These are phyloP conservation scores for Zygosaccharomyces pseudorouxii DNA, from an alignment of 805 yeast species.

Conservation along the genomic window DNA sequence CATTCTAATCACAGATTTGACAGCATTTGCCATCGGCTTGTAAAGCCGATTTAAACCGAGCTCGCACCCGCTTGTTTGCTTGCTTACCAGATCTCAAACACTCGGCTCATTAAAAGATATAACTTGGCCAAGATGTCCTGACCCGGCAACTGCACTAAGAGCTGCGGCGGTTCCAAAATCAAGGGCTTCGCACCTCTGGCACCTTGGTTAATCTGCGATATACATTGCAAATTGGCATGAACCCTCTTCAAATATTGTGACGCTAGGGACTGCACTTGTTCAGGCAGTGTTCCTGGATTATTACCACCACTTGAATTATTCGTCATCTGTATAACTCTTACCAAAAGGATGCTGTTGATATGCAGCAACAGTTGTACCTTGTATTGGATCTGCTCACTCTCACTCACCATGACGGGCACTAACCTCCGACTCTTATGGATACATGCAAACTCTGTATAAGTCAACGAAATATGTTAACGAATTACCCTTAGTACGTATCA, in stretches of 20 bases:
- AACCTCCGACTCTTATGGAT: background rate
- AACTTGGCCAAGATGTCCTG: slow-evolving; percentile 32
- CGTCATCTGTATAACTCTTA: slow-evolving; percentile 28
- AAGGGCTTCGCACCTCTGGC: slow-evolving; percentile 25
- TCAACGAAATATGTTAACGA: too few relatives aligned
- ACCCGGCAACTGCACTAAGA: slow-evolving; percentile 18
- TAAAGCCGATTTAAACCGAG: too few relatives aligned
- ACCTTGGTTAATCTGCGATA: slow-evolving; percentile 35
- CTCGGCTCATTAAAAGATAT: slow-evolving; percentile 31
- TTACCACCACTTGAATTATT: slow-evolving; percentile 20
- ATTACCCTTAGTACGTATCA: too few relatives aligned
- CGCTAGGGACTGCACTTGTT: slow-evolving; percentile 25
- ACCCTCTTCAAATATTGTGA: slow-evolving; percentile 33
- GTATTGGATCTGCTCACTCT: slow-evolving; percentile 31
- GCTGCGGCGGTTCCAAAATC: slow-evolving; percentile 27
- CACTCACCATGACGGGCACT: slow-evolving; percentile 8
- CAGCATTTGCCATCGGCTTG: slow-evolving; percentile 59
- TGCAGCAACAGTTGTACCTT: slow-evolving; percentile 34
- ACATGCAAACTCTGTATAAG: too few relatives aligned
- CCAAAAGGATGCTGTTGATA: slow-evolving; percentile 31
- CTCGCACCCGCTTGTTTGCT: slow-evolving; percentile 51
- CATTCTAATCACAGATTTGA: slow-evolving; percentile 52
- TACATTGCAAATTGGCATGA: slow-evolving; percentile 35
- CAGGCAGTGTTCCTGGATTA: slow-evolving; percentile 19
- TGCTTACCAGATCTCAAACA: slow-evolving; percentile 36